phyloP scores from a whole-genome alignment of 108 stramenopile genomes.

The Cyclostephanos invisitatus region DNA sequence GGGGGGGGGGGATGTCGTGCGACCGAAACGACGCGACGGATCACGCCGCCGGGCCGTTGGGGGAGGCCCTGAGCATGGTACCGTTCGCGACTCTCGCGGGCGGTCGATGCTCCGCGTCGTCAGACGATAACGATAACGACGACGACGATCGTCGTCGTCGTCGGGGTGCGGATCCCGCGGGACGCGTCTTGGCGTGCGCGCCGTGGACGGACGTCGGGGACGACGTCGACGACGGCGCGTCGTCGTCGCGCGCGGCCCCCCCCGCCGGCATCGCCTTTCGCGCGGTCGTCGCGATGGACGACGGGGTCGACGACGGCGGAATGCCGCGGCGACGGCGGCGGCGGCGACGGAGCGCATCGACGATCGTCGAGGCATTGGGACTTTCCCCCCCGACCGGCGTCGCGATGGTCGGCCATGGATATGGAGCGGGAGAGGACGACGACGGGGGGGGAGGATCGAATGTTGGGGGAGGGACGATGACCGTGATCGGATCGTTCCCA shows the following conservation, averaged over 20 bases:
- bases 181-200: constrained; percentile 6
- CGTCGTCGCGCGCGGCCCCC: background rate
- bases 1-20: background rate
- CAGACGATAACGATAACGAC: too few species aligned
- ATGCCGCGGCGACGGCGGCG: background rate
- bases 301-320: background rate
- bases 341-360: background rate
- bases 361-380: constrained; percentile 20
- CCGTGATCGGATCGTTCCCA: constrained; percentile 2
- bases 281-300: background rate
- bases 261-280: background rate
- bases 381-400: background rate
- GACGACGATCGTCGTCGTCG: background rate
- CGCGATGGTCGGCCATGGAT: background rate
- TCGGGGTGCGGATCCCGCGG: constrained; percentile 7
- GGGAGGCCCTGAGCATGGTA: constrained; percentile 3
- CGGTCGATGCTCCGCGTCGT: too few species aligned
- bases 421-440: constrained; percentile 5
- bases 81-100: constrained; percentile 6
- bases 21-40: background rate
- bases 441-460: constrained; percentile 1
- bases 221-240: too few species aligned
- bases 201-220: background rate
- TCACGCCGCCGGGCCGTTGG: background rate
- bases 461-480: constrained; percentile 23